Base-by-base conservation (phyloP, 2,329 filamentous ascomycete species). In the Colletotrichum sansevieriae region DNA sequence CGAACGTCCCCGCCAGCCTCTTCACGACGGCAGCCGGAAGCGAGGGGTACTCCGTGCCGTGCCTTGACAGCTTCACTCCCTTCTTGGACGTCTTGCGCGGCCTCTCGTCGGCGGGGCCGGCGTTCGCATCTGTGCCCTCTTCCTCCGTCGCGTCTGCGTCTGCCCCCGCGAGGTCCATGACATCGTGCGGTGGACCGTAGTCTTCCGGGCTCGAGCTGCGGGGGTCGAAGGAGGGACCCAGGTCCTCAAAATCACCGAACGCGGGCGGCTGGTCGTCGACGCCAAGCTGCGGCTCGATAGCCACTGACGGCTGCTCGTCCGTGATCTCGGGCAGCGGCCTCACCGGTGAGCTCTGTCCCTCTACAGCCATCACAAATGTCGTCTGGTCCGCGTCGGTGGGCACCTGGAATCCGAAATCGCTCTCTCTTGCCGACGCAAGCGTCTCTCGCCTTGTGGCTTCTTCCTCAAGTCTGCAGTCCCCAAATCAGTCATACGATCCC, bases 21-120 rank as follows among this genome's bases (percentile, higher is more conserved):
- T 95, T 95, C 58, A 97, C 89, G 20, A 95, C 88, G 0, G 88
- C 85, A 1, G 87, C 81, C 2, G 94, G 93, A 47, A 97, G 81
- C 1, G 91, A 90, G 1, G 93, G 92, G 72, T 95, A 94, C 70
- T 91, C 87, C 57, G 92, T 89, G 29, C 93, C 93, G 75, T 94
- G 84, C 56, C 87, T 87, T 0, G 94, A 97, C 55, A 89, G 84
- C 71, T 87, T 86, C 72, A 88, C 83, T 33, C 77, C 78, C 6
- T 78, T 76, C 73, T 85, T 86, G 68, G 76, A 79, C 69, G 78
- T 80, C 67, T 77, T 78, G 47, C 49, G 63, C 71, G 70, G 13
- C 73, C 61, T 22, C 72, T 74, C 11, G 72, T 69, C n/a, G 68
- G 71, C 2, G 65, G 51, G 51, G 8, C 61, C 63, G n/a, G 51